Evolutionary conservation across 352 stramenopile species (phyloP).

Genomic region (Globisporangium cylindrosporum): DNA sequence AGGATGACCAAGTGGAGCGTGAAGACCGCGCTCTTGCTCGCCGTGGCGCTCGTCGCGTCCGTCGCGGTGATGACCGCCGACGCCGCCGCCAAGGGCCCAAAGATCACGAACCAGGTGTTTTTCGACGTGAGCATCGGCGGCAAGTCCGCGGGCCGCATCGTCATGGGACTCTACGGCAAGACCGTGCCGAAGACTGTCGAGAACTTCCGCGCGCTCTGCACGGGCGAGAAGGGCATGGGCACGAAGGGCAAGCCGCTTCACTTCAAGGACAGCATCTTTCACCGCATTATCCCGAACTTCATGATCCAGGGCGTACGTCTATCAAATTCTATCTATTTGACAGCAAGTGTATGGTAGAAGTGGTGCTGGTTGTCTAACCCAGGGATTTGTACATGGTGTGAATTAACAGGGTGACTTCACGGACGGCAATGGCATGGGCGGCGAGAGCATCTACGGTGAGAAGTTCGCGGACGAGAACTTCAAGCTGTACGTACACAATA

Average conservation of each 20-base stretch:
- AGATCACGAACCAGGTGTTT: conserved; percentile 92
- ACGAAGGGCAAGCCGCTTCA: conserved; percentile 94
- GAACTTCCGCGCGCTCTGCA: conserved; percentile 61
- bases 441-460: conserved; percentile 93
- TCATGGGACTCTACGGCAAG: conserved; percentile 85
- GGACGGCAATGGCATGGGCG: conserved; percentile 77
- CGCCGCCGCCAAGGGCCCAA: conserved; percentile 48
- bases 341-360: background rate
- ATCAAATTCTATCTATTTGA: background rate
- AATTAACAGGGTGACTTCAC: conserved; percentile 69
- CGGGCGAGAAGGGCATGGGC: conserved; percentile 68
- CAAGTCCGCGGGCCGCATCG: conserved; percentile 70
- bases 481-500: conserved; percentile 47
- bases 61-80: conserved; percentile 27
- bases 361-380: background rate
- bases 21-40: conserved; percentile 36
- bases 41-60: conserved; percentile 26
- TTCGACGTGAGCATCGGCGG: conserved; percentile 96
- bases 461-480: conserved; percentile 97
- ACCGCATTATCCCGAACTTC: conserved; percentile 96
- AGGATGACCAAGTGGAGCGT: conserved; percentile 60
- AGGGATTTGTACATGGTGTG: conserved; percentile 6
- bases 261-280: conserved; percentile 96
- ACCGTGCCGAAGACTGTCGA: conserved; percentile 83
- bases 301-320: conserved; percentile 82